These are phyloP conservation scores for Haberlea rhodopensis DNA, from an alignment of 257 asterid species.

Conservation along the genomic window DNA sequence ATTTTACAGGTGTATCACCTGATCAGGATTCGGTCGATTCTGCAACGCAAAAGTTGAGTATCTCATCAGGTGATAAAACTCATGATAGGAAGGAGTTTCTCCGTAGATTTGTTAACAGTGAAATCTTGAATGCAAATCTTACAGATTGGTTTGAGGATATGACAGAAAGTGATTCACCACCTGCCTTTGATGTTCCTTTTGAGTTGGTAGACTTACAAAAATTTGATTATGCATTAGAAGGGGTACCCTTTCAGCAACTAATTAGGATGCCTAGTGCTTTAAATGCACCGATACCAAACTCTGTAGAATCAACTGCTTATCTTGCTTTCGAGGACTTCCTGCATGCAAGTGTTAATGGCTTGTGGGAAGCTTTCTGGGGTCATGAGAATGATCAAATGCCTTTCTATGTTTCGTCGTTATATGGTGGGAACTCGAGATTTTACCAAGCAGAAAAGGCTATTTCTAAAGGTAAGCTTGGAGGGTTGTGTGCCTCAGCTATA, in stretches of 20 bases:
- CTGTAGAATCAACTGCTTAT: slow-evolving; percentile 70
- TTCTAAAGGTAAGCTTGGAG: slow-evolving; percentile 68
- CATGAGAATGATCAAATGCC: slow-evolving; percentile 60
- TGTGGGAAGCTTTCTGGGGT: slow-evolving; percentile 98
- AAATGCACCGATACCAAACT: slow-evolving; percentile 64
- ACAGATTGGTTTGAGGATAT: slow-evolving; percentile 58
- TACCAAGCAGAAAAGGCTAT: slow-evolving; percentile 84
- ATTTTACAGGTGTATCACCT: slow-evolving; percentile 62
- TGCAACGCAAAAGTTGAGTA: slow-evolving; percentile 67
- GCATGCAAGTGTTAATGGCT: slow-evolving; percentile 67
- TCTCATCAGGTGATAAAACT: slow-evolving; percentile 63
- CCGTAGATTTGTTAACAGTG: slow-evolving; percentile 73
- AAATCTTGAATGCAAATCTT: slow-evolving; percentile 48
- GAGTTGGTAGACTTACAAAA: slow-evolving; percentile 92
- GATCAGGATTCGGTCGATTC: slow-evolving; percentile 72
- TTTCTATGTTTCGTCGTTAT: slow-evolving; percentile 70
- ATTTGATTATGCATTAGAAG: slow-evolving; percentile 93
- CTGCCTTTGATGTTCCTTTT: slow-evolving; percentile 70
- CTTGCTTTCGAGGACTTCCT: slow-evolving; percentile 95
- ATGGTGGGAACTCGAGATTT: slow-evolving; percentile 64
- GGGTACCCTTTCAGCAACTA: slow-evolving; percentile 80
- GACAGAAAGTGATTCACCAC: slow-evolving; percentile 31
- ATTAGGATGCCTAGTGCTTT: slow-evolving; percentile 89
- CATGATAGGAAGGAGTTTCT: slow-evolving; percentile 80
- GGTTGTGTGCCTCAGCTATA: slow-evolving; percentile 87